phyloP scores from a whole-genome alignment of 2,329 filamentous ascomycete genomes.

The Fusarium euwallaceae region DNA sequence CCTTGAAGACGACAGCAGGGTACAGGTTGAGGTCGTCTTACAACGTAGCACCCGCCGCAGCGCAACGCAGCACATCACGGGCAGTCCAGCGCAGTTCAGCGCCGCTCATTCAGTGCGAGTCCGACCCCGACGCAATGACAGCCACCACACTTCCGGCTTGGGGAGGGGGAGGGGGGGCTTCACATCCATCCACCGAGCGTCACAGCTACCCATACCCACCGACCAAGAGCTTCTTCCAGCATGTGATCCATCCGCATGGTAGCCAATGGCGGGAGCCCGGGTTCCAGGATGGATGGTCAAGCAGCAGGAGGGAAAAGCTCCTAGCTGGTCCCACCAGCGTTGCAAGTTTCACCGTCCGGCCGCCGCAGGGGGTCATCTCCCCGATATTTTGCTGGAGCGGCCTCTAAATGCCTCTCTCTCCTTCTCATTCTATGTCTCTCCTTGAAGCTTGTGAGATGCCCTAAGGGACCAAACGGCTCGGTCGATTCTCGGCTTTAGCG shows the following conservation, averaged over 20 bases:
- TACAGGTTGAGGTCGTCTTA: slow-evolving; percentile 9
- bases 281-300: slow-evolving; percentile 22
- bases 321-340: slow-evolving; percentile 13
- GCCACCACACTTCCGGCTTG: neutral
- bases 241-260: slow-evolving; percentile 44
- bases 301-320: slow-evolving; percentile 1
- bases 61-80: neutral
- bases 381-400: slow-evolving; percentile 4
- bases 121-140: neutral
- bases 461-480: slow-evolving; percentile 19
- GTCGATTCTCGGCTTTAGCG: slow-evolving; percentile 36
- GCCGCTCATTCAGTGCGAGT: neutral
- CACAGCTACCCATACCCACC: slow-evolving; percentile 20
- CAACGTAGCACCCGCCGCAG: slow-evolving; percentile 9
- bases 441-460: slow-evolving; percentile 18
- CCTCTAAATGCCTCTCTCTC: neutral
- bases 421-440: neutral
- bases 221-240: slow-evolving; percentile 22
- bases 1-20: neutral
- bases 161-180: neutral
- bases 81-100: neutral
- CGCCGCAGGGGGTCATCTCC: slow-evolving; percentile 8
- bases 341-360: slow-evolving; percentile 13
- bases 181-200: neutral
- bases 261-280: slow-evolving; percentile 37